A percentile compares a stretch with the other conserved stretches of the same genome.
phyloP scores from a whole-genome alignment of 129 eudicot species.

The Oenanthe sinensis region DNA sequence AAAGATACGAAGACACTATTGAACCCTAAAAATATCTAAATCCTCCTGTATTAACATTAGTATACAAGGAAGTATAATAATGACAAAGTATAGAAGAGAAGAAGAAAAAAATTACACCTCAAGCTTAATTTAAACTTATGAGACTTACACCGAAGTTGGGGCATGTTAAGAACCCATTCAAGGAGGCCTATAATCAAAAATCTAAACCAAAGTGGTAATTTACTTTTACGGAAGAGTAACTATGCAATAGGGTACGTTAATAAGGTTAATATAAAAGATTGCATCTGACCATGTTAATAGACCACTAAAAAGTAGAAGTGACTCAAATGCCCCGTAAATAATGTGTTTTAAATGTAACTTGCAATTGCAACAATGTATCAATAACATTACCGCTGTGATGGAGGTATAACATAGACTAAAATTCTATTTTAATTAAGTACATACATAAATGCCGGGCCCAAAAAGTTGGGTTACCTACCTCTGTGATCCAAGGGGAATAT shows the following conservation, averaged over 20 bases:
- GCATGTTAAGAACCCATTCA: not conserved
- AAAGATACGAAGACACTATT: too few species aligned
- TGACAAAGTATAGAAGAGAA: not conserved
- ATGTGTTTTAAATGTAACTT: not conserved
- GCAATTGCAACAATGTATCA: not conserved
- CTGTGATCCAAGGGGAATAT: constrained; percentile 66
- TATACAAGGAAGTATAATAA: not conserved
- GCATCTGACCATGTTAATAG: too few species aligned
- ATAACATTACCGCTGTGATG: not conserved
- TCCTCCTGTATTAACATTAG: not conserved
- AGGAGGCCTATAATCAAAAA: not conserved
- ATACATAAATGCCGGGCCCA: not conserved
- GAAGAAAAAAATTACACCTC: not conserved
- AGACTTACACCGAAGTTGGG: not conserved
- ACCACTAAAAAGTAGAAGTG: not conserved
- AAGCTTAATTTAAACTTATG: not conserved
- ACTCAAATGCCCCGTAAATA: not conserved
- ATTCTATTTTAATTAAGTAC: too few species aligned
- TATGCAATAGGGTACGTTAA: not conserved
- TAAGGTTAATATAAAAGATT: too few species aligned
- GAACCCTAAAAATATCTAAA: not conserved
- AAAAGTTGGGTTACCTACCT: constrained; percentile 36
- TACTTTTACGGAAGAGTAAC: not conserved
- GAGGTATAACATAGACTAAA: not conserved
- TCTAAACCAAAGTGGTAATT: not conserved